phyloP scores from a whole-genome alignment of 768 basidiomycete genomes.

The Boletus vinaceobasis region DNA sequence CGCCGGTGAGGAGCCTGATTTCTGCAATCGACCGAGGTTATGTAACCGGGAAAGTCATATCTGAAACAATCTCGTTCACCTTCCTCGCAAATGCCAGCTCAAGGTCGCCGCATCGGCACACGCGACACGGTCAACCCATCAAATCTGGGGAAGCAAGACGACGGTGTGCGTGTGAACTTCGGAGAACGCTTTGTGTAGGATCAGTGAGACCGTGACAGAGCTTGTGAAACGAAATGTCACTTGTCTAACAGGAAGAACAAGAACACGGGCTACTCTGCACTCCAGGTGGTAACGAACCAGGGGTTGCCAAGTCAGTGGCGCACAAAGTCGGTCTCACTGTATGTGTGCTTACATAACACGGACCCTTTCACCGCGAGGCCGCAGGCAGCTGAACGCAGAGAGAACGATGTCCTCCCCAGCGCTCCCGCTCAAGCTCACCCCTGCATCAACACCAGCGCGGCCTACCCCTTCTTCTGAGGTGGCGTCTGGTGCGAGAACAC shows the following conservation, averaged over 20 bases:
- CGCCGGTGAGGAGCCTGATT: no score
- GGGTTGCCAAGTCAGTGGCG: no score
- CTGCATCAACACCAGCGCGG: constrained; percentile 53
- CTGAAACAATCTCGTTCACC: constrained; percentile 6
- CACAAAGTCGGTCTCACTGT: not conserved
- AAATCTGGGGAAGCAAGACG: not conserved
- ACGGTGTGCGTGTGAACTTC: not conserved
- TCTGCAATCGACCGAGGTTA: constrained; percentile 11
- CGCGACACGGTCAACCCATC: constrained; percentile 1
- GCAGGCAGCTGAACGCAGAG: not conserved
- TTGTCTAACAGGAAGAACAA: not conserved
- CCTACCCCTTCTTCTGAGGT: constrained; percentile 17
- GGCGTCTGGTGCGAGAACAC: constrained; percentile 35
- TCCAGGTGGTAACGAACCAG: no score
- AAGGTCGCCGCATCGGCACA: constrained; percentile 29
- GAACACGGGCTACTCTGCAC: no score
- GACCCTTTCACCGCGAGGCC: not conserved
- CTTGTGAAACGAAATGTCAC: not conserved
- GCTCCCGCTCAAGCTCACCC: constrained; percentile 62
- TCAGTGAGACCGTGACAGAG: not conserved
- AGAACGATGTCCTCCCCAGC: constrained; percentile 47
- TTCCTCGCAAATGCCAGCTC: not conserved
- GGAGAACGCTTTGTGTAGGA: not conserved
- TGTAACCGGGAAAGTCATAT: constrained; percentile 12
- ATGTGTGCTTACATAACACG: constrained; percentile 2